phyloP scores from a whole-genome alignment of 345 rosid species.

The Populus simonii region DNA sequence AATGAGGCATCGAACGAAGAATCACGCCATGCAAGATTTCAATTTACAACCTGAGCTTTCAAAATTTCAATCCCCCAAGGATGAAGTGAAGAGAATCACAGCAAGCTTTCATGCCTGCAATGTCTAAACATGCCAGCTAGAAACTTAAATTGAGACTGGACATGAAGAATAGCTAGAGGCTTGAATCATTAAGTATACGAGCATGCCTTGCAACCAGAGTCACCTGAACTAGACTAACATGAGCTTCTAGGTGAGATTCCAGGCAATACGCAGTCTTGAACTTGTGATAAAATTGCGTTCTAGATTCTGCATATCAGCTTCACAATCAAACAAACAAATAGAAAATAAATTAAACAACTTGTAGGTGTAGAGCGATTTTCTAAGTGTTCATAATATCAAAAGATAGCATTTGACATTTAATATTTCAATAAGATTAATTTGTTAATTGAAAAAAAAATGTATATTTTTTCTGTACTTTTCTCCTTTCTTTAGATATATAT shows the following conservation, averaged over 20 bases:
- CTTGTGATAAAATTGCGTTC: neutral
- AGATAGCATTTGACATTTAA: no score
- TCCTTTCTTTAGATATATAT: no score
- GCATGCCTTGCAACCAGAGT: neutral
- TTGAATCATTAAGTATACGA: neutral
- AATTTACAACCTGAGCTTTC: neutral
- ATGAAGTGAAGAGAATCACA: neutral
- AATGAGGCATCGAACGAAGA: neutral
- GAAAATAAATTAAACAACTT: no score
- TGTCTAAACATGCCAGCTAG: neutral
- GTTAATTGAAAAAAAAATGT: no score
- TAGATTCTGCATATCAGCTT: neutral
- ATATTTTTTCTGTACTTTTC: no score
- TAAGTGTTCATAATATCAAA: no score
- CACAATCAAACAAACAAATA: neutral
- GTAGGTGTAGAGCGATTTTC: no score
- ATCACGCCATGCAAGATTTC: neutral
- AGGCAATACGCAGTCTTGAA: neutral
- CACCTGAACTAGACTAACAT: neutral
- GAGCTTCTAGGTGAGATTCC: neutral
- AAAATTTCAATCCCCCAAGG: neutral
- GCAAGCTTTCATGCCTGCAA: neutral
- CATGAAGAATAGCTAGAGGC: neutral
- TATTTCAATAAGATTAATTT: no score
- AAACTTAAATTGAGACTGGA: neutral